Evolutionary conservation across 768 basidiomycete genomes (phyloP).

Genomic region (Russula foetens): DNA sequence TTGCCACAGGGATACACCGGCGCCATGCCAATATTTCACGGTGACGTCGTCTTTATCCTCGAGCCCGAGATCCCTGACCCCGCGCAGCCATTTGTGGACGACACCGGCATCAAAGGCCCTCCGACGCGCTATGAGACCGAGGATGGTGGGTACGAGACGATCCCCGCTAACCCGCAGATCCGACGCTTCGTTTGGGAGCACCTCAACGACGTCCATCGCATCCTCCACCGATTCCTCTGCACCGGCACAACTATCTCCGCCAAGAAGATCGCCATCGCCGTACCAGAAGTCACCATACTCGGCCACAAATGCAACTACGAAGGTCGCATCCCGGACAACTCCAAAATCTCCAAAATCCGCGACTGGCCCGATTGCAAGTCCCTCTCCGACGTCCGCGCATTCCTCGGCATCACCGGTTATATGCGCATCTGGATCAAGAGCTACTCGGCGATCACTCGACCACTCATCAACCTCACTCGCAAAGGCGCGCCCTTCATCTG

Average conservation of each 20-base stretch:
- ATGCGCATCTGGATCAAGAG: slow-evolving; percentile 21
- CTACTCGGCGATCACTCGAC: slow-evolving; percentile 9
- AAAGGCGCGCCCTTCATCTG: slow-evolving; percentile 15
- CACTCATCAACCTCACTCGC: slow-evolving; percentile 20
- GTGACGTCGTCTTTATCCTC: slow-evolving; percentile 32
- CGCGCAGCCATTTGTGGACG: neutral
- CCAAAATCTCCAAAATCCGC: neutral
- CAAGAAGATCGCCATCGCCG: neutral
- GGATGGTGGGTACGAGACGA: neutral
- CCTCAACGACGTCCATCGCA: neutral
- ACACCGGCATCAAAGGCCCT: neutral
- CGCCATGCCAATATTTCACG: slow-evolving; percentile 33
- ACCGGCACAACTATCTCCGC: neutral
- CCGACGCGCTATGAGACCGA: neutral
- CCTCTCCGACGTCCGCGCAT: neutral
- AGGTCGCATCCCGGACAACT: neutral
- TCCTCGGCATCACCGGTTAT: slow-evolving; percentile 17
- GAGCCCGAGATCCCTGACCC: slow-evolving; percentile 33
- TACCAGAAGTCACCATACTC: neutral
- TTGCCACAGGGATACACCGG: slow-evolving; percentile 39
- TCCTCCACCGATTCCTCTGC: neutral
- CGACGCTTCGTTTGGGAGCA: neutral
- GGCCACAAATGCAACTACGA: neutral
- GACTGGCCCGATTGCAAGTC: neutral
- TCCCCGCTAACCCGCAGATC: neutral